Evolutionary conservation across 2,329 filamentous ascomycete species (phyloP), one percentile per base, ranked within the genome.

Genomic region (Fusarium guadeloupense): DNA sequence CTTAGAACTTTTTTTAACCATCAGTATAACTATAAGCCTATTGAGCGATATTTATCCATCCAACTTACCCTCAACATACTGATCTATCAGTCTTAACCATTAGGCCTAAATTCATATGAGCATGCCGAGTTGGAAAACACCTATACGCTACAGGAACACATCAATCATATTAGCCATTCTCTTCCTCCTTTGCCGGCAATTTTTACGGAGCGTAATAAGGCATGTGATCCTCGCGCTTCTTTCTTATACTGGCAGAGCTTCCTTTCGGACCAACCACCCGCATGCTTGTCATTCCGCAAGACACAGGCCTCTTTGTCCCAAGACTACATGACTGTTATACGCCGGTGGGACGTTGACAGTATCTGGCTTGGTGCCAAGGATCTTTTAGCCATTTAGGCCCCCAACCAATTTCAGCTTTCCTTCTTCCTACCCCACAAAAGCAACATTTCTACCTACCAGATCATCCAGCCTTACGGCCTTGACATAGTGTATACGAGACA

Each of bases 271-370:
- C 41, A 51, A 23, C 53, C 41, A 12, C 19, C 20, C 16, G 16
- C 33, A 17, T 46, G 46, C 14, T 40, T 56, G 3, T 56, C 50
- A 2, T 54, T 54, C 23, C 43, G 19, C 13, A 56, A 56, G 28
- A 49, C 46, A 30, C 35, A 56, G 35, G 34, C 35, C 17, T 16
- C 25, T 3, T 35, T 45, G 14, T 16, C 30, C 9, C 19, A 45
- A 8, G 9, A 16, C 20, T 46, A 40, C 6, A 20, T 59, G 5
- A n/a, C 48, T 10, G 17, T 58, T 13, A 39, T 9, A 21, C 35
- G 43, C 13, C 43, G 35, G 4, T 59, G 54, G 49, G 54, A 53
- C n/a, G 16, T 58, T 16, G 43, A 53, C 25, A 58, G 54, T 14
- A 25, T 58, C 28, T 58, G 35, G 53, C 14, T 57, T 20, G 47